phyloP scores from a whole-genome alignment of 148 eudicot genomes.

The Gaultheria prostrata region DNA sequence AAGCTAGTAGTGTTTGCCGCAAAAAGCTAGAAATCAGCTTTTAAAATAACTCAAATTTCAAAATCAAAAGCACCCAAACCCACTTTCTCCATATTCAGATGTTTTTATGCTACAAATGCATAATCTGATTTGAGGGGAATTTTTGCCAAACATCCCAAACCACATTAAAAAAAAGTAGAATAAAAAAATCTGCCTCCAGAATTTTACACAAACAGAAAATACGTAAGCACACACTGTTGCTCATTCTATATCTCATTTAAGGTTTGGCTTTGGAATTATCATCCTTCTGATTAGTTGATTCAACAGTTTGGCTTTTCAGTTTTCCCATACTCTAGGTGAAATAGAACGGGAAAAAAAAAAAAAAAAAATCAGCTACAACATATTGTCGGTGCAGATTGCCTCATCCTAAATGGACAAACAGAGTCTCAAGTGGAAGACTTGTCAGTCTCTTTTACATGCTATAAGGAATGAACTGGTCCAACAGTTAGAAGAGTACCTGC shows the following conservation, averaged over 20 bases:
- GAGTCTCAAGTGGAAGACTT: background rate
- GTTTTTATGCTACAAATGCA: background rate
- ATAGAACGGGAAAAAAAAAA: too few relatives aligned
- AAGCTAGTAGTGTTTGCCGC: background rate
- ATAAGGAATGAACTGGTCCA: background rate
- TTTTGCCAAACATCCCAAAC: background rate
- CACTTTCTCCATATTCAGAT: background rate
- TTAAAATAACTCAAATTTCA: background rate
- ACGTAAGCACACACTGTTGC: background rate
- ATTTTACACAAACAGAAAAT: background rate
- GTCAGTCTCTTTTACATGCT: background rate
- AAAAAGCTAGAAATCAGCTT: background rate
- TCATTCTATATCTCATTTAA: background rate
- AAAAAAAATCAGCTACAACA: background rate
- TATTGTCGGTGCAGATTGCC: background rate
- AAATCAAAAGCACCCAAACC: background rate
- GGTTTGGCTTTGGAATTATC: background rate
- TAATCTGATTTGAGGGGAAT: background rate
- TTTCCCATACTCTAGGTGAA: background rate
- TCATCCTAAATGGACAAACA: background rate
- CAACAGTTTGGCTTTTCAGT: conserved; percentile 1
- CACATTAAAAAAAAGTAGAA: background rate
- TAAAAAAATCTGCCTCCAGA: background rate
- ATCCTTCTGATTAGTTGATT: background rate
- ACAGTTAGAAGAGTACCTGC: conserved; percentile 24